These are phyloP conservation scores for Podospora pseudoanserina DNA, from an alignment of 495 filamentous ascomycete species.

Conservation along the genomic window DNA sequence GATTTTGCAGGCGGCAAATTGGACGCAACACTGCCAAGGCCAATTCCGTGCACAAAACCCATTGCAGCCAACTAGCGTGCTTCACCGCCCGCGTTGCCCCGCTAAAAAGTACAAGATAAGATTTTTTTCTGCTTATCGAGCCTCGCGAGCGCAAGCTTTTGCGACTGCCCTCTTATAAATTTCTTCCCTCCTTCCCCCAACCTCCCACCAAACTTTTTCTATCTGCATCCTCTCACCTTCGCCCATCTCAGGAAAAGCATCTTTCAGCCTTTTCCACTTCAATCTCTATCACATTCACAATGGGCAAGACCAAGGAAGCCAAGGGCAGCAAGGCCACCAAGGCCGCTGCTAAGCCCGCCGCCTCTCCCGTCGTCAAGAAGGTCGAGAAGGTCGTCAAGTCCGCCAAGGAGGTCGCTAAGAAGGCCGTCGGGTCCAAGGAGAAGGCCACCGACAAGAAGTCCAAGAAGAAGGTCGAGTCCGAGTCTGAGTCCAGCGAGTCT, in stretches of 20 bases:
- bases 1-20: constrained; percentile 7
- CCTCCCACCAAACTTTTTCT: constrained; percentile 1
- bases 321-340: constrained; percentile 50
- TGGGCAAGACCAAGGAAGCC: constrained; percentile 56
- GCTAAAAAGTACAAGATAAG: constrained; percentile 14
- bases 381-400: constrained; percentile 46
- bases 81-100: constrained; percentile 7
- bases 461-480: constrained; percentile 34
- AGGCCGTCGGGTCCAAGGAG: constrained; percentile 28
- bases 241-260: constrained; percentile 21
- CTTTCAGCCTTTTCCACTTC: constrained; percentile 17
- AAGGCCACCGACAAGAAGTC: constrained; percentile 30
- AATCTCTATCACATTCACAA: constrained; percentile 32
- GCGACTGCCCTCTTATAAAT: constrained; percentile 19
- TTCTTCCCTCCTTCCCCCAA: constrained; percentile 16
- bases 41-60: background rate
- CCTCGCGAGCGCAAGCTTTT: constrained; percentile 3
- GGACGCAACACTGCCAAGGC: background rate
- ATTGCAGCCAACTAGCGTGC: background rate
- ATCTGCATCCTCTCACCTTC: constrained; percentile 15
- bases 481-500: constrained; percentile 28
- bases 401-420: constrained; percentile 29
- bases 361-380: constrained; percentile 34
- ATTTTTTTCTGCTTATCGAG: constrained; percentile 5
- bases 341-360: constrained; percentile 32